Evolutionary conservation across 2,329 filamentous ascomycete genomes (phyloP), one percentile per base, ranked within the genome.

Genomic region (Xenoacremonium recifei): DNA sequence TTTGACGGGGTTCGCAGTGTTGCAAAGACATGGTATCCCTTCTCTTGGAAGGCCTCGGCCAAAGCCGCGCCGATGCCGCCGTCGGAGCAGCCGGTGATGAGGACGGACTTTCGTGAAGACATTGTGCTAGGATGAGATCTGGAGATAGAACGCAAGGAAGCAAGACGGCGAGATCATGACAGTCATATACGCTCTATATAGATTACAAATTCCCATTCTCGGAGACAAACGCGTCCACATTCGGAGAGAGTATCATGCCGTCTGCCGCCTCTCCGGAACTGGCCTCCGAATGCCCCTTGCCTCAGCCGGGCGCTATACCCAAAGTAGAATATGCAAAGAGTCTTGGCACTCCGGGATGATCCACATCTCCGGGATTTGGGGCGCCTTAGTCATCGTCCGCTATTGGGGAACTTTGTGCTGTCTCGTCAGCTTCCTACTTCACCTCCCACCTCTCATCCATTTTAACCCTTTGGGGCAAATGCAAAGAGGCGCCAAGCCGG

Each of bases 11-110:
- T 47, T 3, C 63, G 51, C 2, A 55, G 52, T 5, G 62, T 64
- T 4, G 61, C 62, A 41, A 63, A 63, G 35, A 67, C 64, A 11
- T 55, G 54, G 29, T 57, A 59, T 10, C 60, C 60, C 1, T 37
- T 44, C 6, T 44, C 20, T n/a, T 49, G 42, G 27, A 61, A 50
- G 4, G 39, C 37, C 13, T 40, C 7, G 4, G 55, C 55, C 0
- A 60, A 20, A 13, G 51, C 51, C 4, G 48, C 47, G 29, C 56
- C 58, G 17, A 59, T 52, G 17, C 59, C 57, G 6, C 54, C 53
- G 4, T 42, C 49, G 6, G 47, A 49, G 40, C 59, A 61, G 18
- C 58, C 59, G 0, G 59, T 60, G 25, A 62, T 47, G 1, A 62
- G 35, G 29, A 57, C 44, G 11, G 49, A 51, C 23, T 51, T 52